Base-by-base conservation (phyloP, 2,329 filamentous ascomycete species). In the Trichoderma gracile region DNA sequence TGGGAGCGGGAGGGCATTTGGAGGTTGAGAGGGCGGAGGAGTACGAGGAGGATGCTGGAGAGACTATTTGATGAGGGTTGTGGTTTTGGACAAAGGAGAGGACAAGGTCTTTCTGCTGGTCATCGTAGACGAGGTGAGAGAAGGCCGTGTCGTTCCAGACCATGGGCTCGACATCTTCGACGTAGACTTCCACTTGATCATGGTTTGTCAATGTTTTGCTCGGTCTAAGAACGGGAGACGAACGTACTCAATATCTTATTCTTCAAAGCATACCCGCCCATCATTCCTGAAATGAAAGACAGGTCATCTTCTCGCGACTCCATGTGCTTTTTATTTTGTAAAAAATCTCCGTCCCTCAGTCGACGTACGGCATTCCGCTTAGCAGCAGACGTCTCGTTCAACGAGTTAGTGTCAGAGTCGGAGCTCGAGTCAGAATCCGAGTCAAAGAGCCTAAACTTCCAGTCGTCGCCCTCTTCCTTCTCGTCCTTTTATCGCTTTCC, bases 61-160 rank as follows among this genome's bases (percentile, higher is more conserved):
- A 46, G 3, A 21, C 3, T 21, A 14, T 8, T 6, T 73, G 68
- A 63, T 49, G 19, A 56, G 61, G 47, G 40, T 68, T 66, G 67
- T 82, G 80, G 66, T 77, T 80, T 65, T 81, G 77, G 4, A 82
- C 80, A 69, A 82, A 81, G 2, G 80, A 80, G 17, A 81, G 70
- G 1, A 83, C 75, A 8, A 82, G 67, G 38, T 81, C 78, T 68
- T 82, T 83, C 42, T 81, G 78, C 65, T 80, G 74, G 33, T 80
- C 76, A 47, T 79, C 76, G 67, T 81, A 81, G 4, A 82, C 80
- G 5, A 82, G 74, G 49, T 81, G 78, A 3, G 77, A 76, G 67
- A 77, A 82, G 0, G 80, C 80, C 7, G 76, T 69, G 64, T 78
- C 75, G 67, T 82, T 82, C 80, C 80, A 82, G 6, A 70, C 56